Evolutionary conservation across 495 filamentous ascomycete genomes (phyloP).

Genomic region (Hyphodiscus hymeniophilus): DNA sequence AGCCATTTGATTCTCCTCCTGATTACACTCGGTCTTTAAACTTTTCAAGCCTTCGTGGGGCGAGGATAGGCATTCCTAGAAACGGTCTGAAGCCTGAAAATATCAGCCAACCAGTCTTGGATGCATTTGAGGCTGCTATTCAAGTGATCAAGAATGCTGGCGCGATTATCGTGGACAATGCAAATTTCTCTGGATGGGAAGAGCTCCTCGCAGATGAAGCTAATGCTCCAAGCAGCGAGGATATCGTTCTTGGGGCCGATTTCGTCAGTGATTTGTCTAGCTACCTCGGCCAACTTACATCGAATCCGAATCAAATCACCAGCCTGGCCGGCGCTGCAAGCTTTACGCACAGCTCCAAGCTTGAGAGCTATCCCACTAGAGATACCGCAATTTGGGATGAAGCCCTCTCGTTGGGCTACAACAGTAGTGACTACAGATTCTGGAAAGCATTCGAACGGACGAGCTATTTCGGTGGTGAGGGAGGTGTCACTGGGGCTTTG

Average conservation of each 20-base stretch:
- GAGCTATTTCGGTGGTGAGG: slow-evolving; percentile 22
- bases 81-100: slow-evolving; percentile 25
- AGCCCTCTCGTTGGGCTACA: slow-evolving; percentile 25
- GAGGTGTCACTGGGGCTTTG: slow-evolving; percentile 28
- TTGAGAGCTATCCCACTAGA: slow-evolving; percentile 28
- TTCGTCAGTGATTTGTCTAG: slow-evolving; percentile 33
- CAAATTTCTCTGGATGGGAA: slow-evolving; percentile 24
- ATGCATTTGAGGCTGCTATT: slow-evolving; percentile 29
- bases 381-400: slow-evolving; percentile 31
- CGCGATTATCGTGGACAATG: slow-evolving; percentile 29
- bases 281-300: slow-evolving; percentile 37
- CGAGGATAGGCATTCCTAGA: slow-evolving; percentile 35
- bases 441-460: slow-evolving; percentile 34
- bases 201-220: slow-evolving; percentile 16
- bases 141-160: slow-evolving; percentile 28
- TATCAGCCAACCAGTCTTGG: slow-evolving; percentile 20
- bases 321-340: slow-evolving; percentile 23
- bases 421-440: slow-evolving; percentile 32
- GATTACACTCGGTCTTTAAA: slow-evolving; percentile 36
- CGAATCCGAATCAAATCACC: slow-evolving; percentile 39
- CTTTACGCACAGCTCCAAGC: slow-evolving; percentile 25
- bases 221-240: slow-evolving; percentile 9
- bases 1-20: slow-evolving; percentile 31
- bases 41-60: slow-evolving; percentile 25
- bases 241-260: slow-evolving; percentile 35